These are phyloP conservation scores for Debaryomycetaceae sp. DNA, from an alignment of 1,139 yeast genomes.

Conservation along the genomic window DNA sequence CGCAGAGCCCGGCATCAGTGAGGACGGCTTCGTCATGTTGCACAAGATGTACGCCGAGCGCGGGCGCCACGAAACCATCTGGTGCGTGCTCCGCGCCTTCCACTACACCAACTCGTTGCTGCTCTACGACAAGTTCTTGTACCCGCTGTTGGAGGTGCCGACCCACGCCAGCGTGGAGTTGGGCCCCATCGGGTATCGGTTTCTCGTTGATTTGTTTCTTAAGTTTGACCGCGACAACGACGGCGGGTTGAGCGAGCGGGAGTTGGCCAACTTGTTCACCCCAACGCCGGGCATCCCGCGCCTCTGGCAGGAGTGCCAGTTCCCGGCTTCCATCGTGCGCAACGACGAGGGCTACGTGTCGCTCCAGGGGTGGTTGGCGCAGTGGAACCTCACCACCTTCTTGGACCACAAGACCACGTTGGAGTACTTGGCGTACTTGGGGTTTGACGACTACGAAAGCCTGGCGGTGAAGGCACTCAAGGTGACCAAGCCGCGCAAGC, in stretches of 20 bases:
- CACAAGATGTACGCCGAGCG: constrained; percentile 81
- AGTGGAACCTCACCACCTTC: constrained; percentile 95
- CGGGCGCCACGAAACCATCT: constrained; percentile 92
- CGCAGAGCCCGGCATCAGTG: constrained; percentile 35
- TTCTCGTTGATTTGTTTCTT: constrained; percentile 82
- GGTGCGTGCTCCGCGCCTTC: constrained; percentile 88
- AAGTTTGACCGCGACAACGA: constrained; percentile 91
- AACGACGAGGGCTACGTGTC: constrained; percentile 89
- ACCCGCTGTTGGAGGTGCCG: constrained; percentile 77
- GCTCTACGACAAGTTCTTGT: constrained; percentile 68
- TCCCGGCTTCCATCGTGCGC: constrained; percentile 83
- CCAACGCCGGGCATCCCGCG: constrained; percentile 93
- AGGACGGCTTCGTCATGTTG: constrained; percentile 69
- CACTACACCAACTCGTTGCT: constrained; percentile 91
- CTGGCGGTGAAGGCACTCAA: constrained; percentile 59
- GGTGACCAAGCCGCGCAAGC: constrained; percentile 75
- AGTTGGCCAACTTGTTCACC: constrained; percentile 61
- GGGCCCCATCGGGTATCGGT: constrained; percentile 90
- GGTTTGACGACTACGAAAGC: constrained; percentile 57
- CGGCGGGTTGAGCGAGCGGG: constrained; percentile 81
- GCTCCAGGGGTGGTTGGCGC: constrained; percentile 96
- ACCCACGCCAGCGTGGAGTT: constrained; percentile 79
- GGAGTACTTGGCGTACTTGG: constrained; percentile 84
- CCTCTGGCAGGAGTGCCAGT: constrained; percentile 79
- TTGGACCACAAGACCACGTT: constrained; percentile 79